phyloP scores from a whole-genome alignment of 2,329 filamentous ascomycete genomes.

The Bipolaris zeicola region DNA sequence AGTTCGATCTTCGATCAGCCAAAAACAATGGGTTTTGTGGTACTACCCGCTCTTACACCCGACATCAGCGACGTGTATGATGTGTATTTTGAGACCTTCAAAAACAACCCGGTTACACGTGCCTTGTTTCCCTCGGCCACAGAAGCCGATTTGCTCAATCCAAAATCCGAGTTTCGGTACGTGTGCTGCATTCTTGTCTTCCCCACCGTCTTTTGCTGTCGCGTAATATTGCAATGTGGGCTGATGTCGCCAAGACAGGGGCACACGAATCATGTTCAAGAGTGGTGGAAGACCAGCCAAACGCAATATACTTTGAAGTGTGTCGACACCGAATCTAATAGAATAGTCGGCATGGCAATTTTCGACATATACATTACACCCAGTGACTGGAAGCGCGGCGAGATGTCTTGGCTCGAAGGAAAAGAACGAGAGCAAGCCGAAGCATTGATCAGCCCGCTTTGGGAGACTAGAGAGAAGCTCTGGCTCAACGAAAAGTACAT shows the following conservation, averaged over 20 bases:
- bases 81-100: conserved; percentile 56
- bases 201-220: not conserved
- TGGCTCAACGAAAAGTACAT: conserved; percentile 31
- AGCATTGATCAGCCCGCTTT: conserved; percentile 49
- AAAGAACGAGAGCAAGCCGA: conserved; percentile 54
- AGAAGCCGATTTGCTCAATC: conserved; percentile 25
- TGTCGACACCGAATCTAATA: conserved; percentile 52
- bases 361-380: conserved; percentile 53
- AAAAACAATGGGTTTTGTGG: conserved; percentile 40
- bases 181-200: not conserved
- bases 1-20: not conserved
- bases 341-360: conserved; percentile 56
- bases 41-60: conserved; percentile 55
- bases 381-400: conserved; percentile 53
- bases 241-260: conserved; percentile 41
- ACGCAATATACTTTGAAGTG: conserved; percentile 57
- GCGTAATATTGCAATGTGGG: not conserved
- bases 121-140: conserved; percentile 50
- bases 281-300: conserved; percentile 47
- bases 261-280: conserved; percentile 52
- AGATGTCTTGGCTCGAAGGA: conserved; percentile 56
- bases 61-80: conserved; percentile 57
- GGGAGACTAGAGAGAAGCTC: conserved; percentile 28
- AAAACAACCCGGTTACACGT: conserved; percentile 51
- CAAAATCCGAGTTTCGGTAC: conserved; percentile 32